Percentiles rank a stretch among this genome's conserved stretches.
Conservation (phyloP, 2,329 filamentous ascomycete genomes). For the Biscogniauxia marginata region DNA sequence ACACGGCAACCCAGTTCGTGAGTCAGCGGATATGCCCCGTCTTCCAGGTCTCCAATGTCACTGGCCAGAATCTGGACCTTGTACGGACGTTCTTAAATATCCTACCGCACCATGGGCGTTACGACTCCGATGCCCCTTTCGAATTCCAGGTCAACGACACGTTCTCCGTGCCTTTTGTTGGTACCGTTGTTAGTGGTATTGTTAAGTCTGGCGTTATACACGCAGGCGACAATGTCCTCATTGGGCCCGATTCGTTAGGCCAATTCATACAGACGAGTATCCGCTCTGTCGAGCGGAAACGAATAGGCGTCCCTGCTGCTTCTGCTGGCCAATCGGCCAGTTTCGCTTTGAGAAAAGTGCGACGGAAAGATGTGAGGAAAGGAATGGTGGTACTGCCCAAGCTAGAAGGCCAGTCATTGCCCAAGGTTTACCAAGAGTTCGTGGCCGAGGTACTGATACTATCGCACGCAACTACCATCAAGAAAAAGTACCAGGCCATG, state of each 20-base stretch:
- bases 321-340: constrained; percentile 90
- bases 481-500: constrained; percentile 97
- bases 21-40: constrained; percentile 93
- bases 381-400: constrained; percentile 96
- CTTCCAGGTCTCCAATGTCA: constrained; percentile 98
- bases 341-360: constrained; percentile 84
- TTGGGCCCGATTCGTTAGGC: constrained; percentile 87
- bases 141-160: constrained; percentile 97
- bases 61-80: constrained; percentile 84
- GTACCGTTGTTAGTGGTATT: constrained; percentile 93
- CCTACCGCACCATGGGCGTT: constrained; percentile 88
- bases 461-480: constrained; percentile 94
- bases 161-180: constrained; percentile 95
- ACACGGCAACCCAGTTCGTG: constrained; percentile 94
- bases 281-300: constrained; percentile 90
- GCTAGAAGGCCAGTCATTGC: constrained; percentile 66
- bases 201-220: constrained; percentile 87
- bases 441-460: constrained; percentile 88
- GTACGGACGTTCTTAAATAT: constrained; percentile 95
- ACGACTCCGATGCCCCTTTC: constrained; percentile 82
- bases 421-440: constrained; percentile 73
- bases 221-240: constrained; percentile 81
- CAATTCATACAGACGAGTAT: constrained; percentile 86
- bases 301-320: constrained; percentile 82
- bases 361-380: constrained; percentile 90